These are phyloP conservation scores for Metschnikowia baotianmanensis DNA, from an alignment of 805 yeast genomes.

Conservation along the genomic window DNA sequence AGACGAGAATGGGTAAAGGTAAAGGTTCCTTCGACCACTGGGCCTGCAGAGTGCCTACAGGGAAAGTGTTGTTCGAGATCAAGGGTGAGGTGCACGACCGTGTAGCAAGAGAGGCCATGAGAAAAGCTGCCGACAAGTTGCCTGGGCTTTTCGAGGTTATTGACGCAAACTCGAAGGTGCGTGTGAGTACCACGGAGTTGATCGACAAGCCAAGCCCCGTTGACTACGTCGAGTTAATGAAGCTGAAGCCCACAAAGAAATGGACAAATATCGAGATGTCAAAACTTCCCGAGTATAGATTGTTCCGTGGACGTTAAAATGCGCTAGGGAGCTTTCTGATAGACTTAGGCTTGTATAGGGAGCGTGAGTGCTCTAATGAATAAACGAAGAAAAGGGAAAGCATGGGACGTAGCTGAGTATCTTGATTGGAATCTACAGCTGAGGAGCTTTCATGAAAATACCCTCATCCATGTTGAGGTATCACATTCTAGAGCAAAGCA, in stretches of 20 bases:
- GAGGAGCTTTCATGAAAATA: too few relatives aligned
- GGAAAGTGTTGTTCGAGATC: slow-evolving; percentile 87
- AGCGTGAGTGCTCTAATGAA: slow-evolving; percentile 11
- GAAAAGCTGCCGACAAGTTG: slow-evolving; percentile 86
- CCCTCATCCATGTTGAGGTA: too few relatives aligned
- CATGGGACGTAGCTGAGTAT: neutral
- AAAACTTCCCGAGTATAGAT: slow-evolving; percentile 49
- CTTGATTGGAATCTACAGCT: neutral
- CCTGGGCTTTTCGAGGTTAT: slow-evolving; percentile 93
- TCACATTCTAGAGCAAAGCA: too few relatives aligned
- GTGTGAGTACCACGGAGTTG: slow-evolving; percentile 66
- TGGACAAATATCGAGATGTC: slow-evolving; percentile 54
- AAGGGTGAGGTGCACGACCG: slow-evolving; percentile 79
- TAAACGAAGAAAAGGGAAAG: neutral
- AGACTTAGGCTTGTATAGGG: slow-evolving; percentile 8
- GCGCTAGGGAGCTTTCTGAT: too few relatives aligned
- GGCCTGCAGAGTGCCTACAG: slow-evolving; percentile 96
- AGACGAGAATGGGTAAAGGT: slow-evolving; percentile 99
- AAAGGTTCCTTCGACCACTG: slow-evolving; percentile 97
- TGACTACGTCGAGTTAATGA: slow-evolving; percentile 54
- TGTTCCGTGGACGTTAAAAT: slow-evolving; percentile 59
- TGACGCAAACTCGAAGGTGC: slow-evolving; percentile 57
- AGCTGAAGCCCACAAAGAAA: slow-evolving; percentile 62
- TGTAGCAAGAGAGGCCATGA: slow-evolving; percentile 84
- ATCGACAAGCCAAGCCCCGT: slow-evolving; percentile 44